phyloP scores from a whole-genome alignment of 495 filamentous ascomycete species.

The Ascodesmis nigricans region DNA sequence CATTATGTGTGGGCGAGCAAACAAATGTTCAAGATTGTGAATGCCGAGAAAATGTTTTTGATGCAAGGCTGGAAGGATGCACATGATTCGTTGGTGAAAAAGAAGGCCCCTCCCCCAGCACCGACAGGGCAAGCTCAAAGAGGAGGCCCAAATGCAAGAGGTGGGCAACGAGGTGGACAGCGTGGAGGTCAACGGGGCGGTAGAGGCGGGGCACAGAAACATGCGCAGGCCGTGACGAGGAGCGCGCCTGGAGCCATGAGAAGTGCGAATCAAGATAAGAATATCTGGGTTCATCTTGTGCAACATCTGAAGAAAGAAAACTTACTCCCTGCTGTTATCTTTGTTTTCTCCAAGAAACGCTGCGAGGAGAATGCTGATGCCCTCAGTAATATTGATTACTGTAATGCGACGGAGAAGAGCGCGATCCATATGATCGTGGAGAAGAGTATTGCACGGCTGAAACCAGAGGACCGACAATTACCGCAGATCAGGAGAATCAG shows the following conservation, averaged over 20 bases:
- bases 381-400: constrained; percentile 82
- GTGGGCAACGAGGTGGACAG: constrained; percentile 23
- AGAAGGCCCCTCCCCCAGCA: constrained; percentile 35
- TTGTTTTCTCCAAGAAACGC: constrained; percentile 93
- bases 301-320: constrained; percentile 71
- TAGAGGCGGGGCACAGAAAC: constrained; percentile 24
- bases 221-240: constrained; percentile 27
- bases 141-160: constrained; percentile 27
- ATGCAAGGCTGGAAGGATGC: constrained; percentile 74
- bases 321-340: constrained; percentile 78
- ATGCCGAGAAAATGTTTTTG: constrained; percentile 69
- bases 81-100: constrained; percentile 57
- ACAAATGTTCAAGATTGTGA: constrained; percentile 81
- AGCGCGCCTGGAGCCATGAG: constrained; percentile 56
- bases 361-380: constrained; percentile 96
- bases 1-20: constrained; percentile 93
- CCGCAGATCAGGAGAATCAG: constrained; percentile 77
- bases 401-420: constrained; percentile 80
- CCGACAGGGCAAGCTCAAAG: constrained; percentile 27
- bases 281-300: constrained; percentile 89
- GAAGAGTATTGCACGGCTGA: constrained; percentile 77
- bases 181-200: constrained; percentile 25
- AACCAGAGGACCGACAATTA: constrained; percentile 67
- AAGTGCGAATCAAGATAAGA: constrained; percentile 77
- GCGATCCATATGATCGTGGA: constrained; percentile 93